phyloP scores from a whole-genome alignment of 257 asterid species.

The Phtheirospermum japonicum region DNA sequence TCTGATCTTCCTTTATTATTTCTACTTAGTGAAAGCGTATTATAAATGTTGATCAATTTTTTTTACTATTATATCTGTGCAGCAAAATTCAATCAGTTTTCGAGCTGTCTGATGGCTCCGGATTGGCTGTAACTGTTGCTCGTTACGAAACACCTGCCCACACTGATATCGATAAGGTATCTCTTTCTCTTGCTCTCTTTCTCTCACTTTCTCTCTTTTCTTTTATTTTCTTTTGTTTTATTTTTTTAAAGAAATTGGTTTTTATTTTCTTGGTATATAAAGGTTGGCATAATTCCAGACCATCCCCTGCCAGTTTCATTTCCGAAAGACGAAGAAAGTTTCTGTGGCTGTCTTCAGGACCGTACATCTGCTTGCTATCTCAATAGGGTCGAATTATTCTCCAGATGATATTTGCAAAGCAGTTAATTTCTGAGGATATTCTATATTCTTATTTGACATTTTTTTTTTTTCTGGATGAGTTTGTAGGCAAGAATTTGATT shows the following conservation, averaged over 20 bases:
- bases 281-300: constrained; percentile 91
- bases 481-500: too few species aligned
- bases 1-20: neutral
- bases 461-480: too few species aligned
- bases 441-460: too few species aligned
- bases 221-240: neutral
- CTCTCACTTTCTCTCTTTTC: neutral
- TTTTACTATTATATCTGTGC: constrained; percentile 21
- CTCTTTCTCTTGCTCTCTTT: constrained; percentile 22
- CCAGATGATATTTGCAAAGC: constrained; percentile 33
- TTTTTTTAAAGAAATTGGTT: too few species aligned
- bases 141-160: constrained; percentile 95
- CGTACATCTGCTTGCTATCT: constrained; percentile 73
- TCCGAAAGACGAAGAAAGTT: constrained; percentile 77
- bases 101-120: constrained; percentile 96
- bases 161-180: constrained; percentile 86
- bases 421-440: too few species aligned
- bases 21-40: constrained; percentile 3
- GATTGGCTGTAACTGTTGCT: constrained; percentile 91
- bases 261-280: neutral
- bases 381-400: constrained; percentile 54
- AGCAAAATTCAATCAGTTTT: constrained; percentile 97
- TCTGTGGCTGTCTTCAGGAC: constrained; percentile 88
- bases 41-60: constrained; percentile 17
- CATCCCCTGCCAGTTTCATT: constrained; percentile 77